A percentile compares a stretch with the other conserved stretches of the same genome.
Evolutionary conservation across 345 rosid genomes (phyloP).

Genomic region (Syzygium grande): DNA sequence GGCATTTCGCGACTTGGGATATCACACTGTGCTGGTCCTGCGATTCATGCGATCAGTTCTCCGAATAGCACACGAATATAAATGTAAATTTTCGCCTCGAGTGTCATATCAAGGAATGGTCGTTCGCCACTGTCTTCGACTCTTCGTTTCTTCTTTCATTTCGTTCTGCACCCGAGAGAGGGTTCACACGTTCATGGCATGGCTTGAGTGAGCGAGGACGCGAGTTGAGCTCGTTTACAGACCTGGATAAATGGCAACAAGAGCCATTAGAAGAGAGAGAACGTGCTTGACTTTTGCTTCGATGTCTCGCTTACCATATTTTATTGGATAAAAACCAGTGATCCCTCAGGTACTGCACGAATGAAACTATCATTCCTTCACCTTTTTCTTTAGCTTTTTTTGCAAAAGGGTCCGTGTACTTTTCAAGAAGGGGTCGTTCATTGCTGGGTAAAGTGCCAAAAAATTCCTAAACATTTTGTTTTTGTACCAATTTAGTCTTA

Average conservation of each 20-base stretch:
- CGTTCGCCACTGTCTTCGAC: fast-evolving
- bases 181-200: background rate
- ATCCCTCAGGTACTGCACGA: background rate
- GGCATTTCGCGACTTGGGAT: background rate
- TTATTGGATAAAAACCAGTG: background rate
- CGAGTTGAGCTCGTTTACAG: background rate
- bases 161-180: background rate
- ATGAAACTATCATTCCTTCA: background rate
- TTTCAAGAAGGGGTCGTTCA: no score
- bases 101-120: background rate
- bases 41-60: background rate
- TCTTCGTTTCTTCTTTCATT: background rate
- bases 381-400: background rate
- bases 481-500: no score
- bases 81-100: background rate
- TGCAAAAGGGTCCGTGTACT: no score
- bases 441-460: no score
- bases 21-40: background rate
- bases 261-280: background rate
- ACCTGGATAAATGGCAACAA: background rate
- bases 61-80: background rate
- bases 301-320: background rate
- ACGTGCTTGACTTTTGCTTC: background rate
- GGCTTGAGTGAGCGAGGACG: background rate
- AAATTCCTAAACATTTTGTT: no score